These are phyloP conservation scores for Borealophlyctis nickersoniae DNA, from an alignment of 192 early-diverging fungal genomes.

Conservation along the genomic window DNA sequence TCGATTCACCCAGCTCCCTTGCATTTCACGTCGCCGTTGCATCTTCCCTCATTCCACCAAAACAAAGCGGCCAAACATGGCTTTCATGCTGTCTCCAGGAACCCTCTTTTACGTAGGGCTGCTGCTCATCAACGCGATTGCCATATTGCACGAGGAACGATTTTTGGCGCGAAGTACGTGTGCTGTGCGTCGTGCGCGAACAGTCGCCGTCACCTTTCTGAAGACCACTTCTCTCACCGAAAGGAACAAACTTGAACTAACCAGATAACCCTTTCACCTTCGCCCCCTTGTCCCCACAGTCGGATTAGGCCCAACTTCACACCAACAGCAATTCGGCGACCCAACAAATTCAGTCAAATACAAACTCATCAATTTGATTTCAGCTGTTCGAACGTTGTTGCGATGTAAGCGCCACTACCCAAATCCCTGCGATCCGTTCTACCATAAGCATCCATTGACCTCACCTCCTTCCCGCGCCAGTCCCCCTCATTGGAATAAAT, in stretches of 20 bases:
- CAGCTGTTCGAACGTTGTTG: slow-evolving; percentile 84
- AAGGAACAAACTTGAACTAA: not conserved
- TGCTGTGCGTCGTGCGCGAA: not conserved
- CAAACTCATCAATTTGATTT: slow-evolving; percentile 83
- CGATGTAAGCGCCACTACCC: slow-evolving; percentile 58
- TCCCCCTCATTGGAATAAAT: slow-evolving; percentile 80
- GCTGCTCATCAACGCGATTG: slow-evolving; percentile 84
- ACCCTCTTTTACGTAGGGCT: slow-evolving; percentile 75
- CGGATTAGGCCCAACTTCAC: slow-evolving; percentile 60
- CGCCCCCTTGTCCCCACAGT: slow-evolving; percentile 56
- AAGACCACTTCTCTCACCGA: not conserved
- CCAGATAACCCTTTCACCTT: slow-evolving; percentile 9
- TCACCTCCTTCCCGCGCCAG: slow-evolving; percentile 43
- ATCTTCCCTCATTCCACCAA: no score
- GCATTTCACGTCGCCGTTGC: no score
- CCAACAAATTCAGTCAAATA: slow-evolving; percentile 69
- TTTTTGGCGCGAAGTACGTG: slow-evolving; percentile 86
- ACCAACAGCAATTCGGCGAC: slow-evolving; percentile 59
- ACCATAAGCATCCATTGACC: not conserved
- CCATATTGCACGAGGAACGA: slow-evolving; percentile 87
- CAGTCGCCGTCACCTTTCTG: not conserved
- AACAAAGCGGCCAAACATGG: no score
- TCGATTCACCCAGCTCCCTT: no score
- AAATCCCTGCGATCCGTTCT: not conserved
- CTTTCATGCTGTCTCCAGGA: slow-evolving; percentile 60